A percentile compares a stretch with the other conserved stretches of the same genome.
phyloP scores from a whole-genome alignment of 1,284 basidiomycete species.

The Moesziomyces globuligerus region DNA sequence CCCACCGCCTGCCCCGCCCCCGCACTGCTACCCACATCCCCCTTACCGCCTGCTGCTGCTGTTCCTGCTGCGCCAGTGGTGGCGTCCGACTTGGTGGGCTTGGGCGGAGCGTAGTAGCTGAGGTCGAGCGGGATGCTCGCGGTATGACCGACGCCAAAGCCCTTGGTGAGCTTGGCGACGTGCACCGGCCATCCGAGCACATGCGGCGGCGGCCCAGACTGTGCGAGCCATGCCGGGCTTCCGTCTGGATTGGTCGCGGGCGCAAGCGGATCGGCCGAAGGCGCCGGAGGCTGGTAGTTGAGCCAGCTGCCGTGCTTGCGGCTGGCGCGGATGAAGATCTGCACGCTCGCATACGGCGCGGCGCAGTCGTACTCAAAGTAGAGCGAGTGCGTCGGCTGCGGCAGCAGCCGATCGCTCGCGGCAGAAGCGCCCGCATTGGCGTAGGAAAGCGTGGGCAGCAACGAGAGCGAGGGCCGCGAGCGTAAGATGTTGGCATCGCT shows the following conservation, averaged over 20 bases:
- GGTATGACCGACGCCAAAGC: slow-evolving; percentile 44
- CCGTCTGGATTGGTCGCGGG: slow-evolving; percentile 9
- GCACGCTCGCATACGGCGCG: slow-evolving; percentile 51
- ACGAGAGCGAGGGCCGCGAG: slow-evolving; percentile 24
- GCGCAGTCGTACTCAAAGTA: slow-evolving; percentile 64
- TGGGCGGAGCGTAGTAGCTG: slow-evolving; percentile 54
- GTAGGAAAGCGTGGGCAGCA: slow-evolving; percentile 34
- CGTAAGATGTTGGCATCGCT: slow-evolving; percentile 30
- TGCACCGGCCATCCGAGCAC: slow-evolving; percentile 61
- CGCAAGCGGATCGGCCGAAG: slow-evolving; percentile 12
- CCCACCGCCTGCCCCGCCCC: slow-evolving; percentile 13
- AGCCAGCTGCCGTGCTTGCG: slow-evolving; percentile 63
- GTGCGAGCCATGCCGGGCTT: slow-evolving; percentile 21
- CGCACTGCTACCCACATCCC: too few species aligned
- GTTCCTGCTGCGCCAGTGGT: not conserved
- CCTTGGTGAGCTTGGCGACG: slow-evolving; percentile 46
- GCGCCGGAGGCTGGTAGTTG: slow-evolving; percentile 16
- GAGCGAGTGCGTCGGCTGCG: slow-evolving; percentile 53
- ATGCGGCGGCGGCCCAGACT: slow-evolving; percentile 55
- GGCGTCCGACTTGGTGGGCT: slow-evolving; percentile 11
- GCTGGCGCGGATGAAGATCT: slow-evolving; percentile 59
- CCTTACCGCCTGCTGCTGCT: too few species aligned
- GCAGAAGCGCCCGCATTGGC: slow-evolving; percentile 8
- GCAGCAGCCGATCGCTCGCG: slow-evolving; percentile 9
- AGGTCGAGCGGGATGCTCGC: slow-evolving; percentile 43